Conservation (phyloP, 441 rosid genomes). For the Daphne laureola region DNA sequence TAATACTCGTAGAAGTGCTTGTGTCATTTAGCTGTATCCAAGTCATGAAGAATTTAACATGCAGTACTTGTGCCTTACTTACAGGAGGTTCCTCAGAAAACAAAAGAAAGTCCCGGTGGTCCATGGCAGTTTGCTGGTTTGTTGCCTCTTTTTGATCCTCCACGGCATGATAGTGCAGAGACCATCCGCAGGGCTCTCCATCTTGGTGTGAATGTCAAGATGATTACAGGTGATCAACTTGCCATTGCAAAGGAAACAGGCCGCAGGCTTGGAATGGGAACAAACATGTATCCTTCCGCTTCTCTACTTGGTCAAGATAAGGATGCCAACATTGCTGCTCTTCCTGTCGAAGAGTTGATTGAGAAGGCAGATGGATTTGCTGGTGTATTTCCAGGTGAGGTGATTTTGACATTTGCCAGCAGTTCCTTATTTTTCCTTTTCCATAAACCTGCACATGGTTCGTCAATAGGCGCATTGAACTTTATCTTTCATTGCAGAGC, state of each 20-base stretch:
- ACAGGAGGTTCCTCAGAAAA: conserved; percentile 24
- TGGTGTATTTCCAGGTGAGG: conserved; percentile 34
- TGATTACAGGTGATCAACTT: conserved; percentile 18
- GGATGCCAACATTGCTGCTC: conserved; percentile 14
- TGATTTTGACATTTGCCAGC: background rate
- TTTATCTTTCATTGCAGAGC: conserved; percentile 13
- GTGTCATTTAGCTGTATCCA: too few relatives aligned
- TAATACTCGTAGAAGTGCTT: background rate
- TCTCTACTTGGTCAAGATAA: conserved; percentile 27
- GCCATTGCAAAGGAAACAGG: conserved; percentile 48
- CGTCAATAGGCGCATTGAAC: too few relatives aligned
- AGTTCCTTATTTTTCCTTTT: too few relatives aligned
- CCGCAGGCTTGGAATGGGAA: conserved; percentile 50
- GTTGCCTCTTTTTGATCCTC: conserved; percentile 28
- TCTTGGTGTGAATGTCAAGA: conserved; percentile 30
- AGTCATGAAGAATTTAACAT: too few relatives aligned
- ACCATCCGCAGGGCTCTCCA: conserved; percentile 27
- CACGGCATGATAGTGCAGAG: conserved; percentile 29
- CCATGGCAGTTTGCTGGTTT: conserved; percentile 30
- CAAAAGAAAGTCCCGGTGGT: conserved; percentile 23
- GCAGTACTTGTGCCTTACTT: background rate
- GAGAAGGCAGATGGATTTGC: conserved; percentile 43
- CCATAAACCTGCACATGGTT: too few relatives aligned
- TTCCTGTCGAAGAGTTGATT: conserved; percentile 23
- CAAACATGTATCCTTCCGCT: conserved; percentile 51